Evolutionary conservation across 495 filamentous ascomycete genomes (phyloP).

Genomic region (Talaromyces nanjingensis): DNA sequence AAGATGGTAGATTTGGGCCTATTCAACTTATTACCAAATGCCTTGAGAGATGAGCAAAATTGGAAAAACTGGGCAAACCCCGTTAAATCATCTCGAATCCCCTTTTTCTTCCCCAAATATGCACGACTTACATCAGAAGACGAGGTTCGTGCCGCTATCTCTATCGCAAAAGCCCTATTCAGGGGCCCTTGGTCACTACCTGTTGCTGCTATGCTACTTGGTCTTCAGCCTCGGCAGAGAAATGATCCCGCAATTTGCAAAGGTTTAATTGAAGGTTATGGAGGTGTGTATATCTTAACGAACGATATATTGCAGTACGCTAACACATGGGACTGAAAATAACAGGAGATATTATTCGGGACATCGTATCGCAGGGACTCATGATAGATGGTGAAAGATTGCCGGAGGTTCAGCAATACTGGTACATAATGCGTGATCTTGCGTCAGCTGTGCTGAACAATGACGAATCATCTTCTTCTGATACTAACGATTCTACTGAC

Average conservation of each 20-base stretch:
- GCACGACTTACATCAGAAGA: neutral
- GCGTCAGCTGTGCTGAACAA: neutral
- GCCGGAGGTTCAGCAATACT: neutral
- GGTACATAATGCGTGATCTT: neutral
- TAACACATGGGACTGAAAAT: neutral
- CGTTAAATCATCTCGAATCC: neutral
- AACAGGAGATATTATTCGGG: neutral
- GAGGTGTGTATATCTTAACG: neutral
- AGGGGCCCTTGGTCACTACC: neutral
- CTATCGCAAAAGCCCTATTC: neutral
- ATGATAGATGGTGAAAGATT: neutral
- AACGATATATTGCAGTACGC: neutral
- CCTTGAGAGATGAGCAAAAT: neutral
- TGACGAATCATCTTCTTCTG: neutral
- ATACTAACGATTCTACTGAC: neutral
- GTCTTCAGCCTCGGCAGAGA: neutral
- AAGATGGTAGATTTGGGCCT: neutral
- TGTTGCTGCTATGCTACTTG: neutral
- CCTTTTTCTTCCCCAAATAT: neutral
- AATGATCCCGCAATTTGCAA: neutral
- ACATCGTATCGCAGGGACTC: neutral
- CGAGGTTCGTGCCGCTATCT: neutral
- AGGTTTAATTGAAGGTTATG: neutral
- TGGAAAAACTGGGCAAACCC: neutral
- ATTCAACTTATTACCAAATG: neutral